These are phyloP conservation scores for Scenedesmus sp. DNA, from an alignment of 163 green algal genomes.

Conservation along the genomic window DNA sequence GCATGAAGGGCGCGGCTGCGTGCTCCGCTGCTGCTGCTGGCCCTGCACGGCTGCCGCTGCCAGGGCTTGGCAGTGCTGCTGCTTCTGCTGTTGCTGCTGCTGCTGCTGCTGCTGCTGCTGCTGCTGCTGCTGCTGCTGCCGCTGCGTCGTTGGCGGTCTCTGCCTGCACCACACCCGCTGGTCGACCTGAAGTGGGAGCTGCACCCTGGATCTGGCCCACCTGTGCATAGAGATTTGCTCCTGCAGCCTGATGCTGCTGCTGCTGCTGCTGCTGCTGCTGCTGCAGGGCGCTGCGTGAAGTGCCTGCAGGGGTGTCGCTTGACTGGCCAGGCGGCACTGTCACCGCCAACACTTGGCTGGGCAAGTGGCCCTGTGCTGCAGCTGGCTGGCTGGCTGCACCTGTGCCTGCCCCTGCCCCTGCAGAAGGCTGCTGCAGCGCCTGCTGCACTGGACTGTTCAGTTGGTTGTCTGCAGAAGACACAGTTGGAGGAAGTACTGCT, in stretches of 20 bases:
- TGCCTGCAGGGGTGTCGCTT: too few relatives aligned
- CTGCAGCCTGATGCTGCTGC: not conserved
- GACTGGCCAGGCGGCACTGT: too few relatives aligned
- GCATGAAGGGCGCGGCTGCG: not conserved
- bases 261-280: not conserved
- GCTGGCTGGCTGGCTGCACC: not conserved
- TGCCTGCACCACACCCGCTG: not conserved
- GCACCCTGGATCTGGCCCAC: not conserved
- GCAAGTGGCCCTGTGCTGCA: not conserved
- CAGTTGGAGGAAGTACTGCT: not conserved
- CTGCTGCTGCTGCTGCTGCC: not conserved
- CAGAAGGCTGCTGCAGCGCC: not conserved
- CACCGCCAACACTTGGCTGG: not conserved
- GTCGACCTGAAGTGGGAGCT: too few relatives aligned
- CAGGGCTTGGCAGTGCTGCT: not conserved
- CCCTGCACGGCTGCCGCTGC: not conserved
- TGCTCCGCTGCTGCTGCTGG: not conserved
- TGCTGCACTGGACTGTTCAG: not conserved
- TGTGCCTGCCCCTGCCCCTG: not conserved
- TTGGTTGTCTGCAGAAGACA: not conserved
- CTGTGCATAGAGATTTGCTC: not conserved
- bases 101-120: not conserved
- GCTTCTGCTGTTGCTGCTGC: not conserved
- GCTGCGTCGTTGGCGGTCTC: not conserved
- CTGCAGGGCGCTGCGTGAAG: not conserved